phyloP scores from a whole-genome alignment of 345 rosid species.

The Syzygium oleosum region DNA sequence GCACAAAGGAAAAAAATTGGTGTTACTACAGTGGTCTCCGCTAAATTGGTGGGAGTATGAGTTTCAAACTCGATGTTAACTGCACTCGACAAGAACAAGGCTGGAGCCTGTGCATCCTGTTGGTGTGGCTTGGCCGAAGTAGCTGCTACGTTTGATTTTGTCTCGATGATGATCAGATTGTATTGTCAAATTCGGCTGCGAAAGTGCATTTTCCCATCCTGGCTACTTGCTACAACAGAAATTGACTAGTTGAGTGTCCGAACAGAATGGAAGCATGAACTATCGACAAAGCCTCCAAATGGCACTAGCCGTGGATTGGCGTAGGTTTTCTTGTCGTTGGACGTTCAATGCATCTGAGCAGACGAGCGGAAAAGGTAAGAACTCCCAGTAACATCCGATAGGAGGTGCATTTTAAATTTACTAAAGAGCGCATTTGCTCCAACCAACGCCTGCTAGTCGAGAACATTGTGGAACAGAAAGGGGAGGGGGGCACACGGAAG shows the following conservation, averaged over 20 bases:
- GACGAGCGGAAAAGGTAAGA: background rate
- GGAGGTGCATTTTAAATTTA: background rate
- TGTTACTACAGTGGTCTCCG: background rate
- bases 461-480: background rate
- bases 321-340: background rate
- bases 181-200: background rate
- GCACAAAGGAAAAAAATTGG: background rate
- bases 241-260: background rate
- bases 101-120: background rate
- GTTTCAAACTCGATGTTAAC: background rate
- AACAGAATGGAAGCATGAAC: background rate
- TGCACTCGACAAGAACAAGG: background rate
- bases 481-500: background rate
- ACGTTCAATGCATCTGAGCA: background rate
- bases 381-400: background rate
- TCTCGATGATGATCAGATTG: background rate
- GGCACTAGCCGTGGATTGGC: background rate
- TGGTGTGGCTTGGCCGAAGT: background rate
- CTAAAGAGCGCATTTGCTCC: background rate
- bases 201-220: background rate
- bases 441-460: background rate
- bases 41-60: background rate
- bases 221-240: background rate
- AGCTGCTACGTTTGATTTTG: background rate
- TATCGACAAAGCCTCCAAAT: background rate